A percentile compares a stretch with the other conserved stretches of the same genome.
Evolutionary conservation across 1,284 basidiomycete genomes (phyloP).

Genomic region (Stereum hirsutum): DNA sequence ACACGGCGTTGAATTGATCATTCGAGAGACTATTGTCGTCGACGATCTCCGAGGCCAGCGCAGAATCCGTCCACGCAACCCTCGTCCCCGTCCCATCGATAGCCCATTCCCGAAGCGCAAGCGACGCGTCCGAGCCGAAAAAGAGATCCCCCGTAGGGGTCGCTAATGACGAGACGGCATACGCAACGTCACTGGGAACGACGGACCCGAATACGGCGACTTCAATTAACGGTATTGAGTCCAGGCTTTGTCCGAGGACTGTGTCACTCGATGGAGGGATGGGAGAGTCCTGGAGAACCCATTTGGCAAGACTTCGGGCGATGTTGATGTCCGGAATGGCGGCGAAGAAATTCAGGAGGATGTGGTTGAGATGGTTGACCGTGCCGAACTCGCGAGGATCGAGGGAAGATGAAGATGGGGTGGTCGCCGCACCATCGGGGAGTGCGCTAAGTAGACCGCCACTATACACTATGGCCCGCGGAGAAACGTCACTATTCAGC

Average conservation of each 20-base stretch:
- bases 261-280: slow-evolving; percentile 35
- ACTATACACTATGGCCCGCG: slow-evolving; percentile 39
- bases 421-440: slow-evolving; percentile 22
- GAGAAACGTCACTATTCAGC: slow-evolving; percentile 30
- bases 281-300: slow-evolving; percentile 30
- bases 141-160: slow-evolving; percentile 42
- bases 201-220: slow-evolving; percentile 54
- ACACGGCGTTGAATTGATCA: slow-evolving; percentile 36
- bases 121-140: slow-evolving; percentile 45
- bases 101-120: slow-evolving; percentile 43
- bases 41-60: slow-evolving; percentile 39
- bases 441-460: slow-evolving; percentile 40
- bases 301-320: slow-evolving; percentile 38
- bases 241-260: slow-evolving; percentile 28
- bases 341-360: slow-evolving; percentile 46
- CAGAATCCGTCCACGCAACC: slow-evolving; percentile 43
- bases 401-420: slow-evolving; percentile 14
- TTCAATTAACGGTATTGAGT: slow-evolving; percentile 44
- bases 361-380: slow-evolving; percentile 40
- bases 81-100: slow-evolving; percentile 28
- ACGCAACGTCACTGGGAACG: slow-evolving; percentile 34
- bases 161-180: slow-evolving; percentile 42
- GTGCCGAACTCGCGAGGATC: slow-evolving; percentile 50
- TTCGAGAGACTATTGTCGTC: slow-evolving; percentile 36
- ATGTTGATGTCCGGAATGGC: slow-evolving; percentile 37